Conservation (phyloP, 495 filamentous ascomycete genomes). For the Xylaria castorea region DNA sequence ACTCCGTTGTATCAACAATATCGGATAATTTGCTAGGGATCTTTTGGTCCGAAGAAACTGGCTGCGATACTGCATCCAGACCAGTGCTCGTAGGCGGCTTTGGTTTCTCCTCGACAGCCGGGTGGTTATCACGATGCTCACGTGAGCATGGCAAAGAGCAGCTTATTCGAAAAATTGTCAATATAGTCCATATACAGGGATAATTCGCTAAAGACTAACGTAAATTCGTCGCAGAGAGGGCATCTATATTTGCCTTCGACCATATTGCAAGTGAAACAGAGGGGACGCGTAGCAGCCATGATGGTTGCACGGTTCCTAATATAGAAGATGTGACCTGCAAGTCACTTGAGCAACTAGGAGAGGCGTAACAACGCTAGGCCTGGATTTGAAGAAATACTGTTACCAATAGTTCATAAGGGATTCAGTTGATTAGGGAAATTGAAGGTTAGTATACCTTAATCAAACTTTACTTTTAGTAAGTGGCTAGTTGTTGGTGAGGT, state of each 20-base stretch:
- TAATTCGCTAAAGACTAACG: slow-evolving; percentile 51
- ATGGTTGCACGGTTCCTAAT: background rate
- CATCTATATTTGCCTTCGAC: slow-evolving; percentile 67
- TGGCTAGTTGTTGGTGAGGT: background rate
- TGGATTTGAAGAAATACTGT: background rate
- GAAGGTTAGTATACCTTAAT: background rate
- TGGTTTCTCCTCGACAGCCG: slow-evolving; percentile 25
- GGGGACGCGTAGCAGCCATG: slow-evolving; percentile 33
- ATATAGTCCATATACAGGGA: background rate
- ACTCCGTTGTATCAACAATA: slow-evolving; percentile 41
- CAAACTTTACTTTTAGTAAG: background rate
- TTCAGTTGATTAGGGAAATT: background rate
- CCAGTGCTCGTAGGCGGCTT: background rate
- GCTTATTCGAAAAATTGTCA: slow-evolving; percentile 47
- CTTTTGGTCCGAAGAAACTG: background rate
- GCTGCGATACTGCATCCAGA: background rate
- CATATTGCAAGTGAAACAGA: slow-evolving; percentile 62
- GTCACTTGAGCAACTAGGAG: background rate
- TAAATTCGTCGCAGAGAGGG: slow-evolving; percentile 62
- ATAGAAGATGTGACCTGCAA: background rate
- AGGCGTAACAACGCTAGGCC: background rate
- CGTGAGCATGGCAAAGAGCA: slow-evolving; percentile 75
- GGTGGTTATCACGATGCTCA: slow-evolving; percentile 59
- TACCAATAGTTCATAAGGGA: background rate
- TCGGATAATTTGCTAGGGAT: slow-evolving; percentile 22